Conservation (phyloP, 2,329 filamentous ascomycete genomes). For the Sporothrix dimorphospora region DNA sequence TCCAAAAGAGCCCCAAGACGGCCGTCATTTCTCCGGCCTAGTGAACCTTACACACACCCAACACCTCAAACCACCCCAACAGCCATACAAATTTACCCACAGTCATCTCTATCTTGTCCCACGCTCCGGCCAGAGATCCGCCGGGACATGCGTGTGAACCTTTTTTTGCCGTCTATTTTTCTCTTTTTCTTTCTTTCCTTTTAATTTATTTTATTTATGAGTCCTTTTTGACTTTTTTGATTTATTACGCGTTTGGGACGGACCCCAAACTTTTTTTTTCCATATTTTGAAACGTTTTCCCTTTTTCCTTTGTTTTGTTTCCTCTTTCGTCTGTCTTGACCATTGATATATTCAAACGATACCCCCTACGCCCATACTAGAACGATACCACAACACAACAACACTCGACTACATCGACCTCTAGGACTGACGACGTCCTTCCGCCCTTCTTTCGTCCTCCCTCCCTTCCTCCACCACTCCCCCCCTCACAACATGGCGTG, state of each 20-base stretch:
- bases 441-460: not conserved
- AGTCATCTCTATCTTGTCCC: conserved; percentile 3
- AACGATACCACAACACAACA: not conserved
- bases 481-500: conserved; percentile 22
- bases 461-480: not conserved
- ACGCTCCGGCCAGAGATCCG: conserved; percentile 15
- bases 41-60: conserved; percentile 11
- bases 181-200: not conserved
- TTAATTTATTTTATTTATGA: not conserved
- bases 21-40: conserved; percentile 24
- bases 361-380: not conserved
- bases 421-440: conserved; percentile 7
- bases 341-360: not conserved
- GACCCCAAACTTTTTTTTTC: not conserved
- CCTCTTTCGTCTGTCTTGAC: not conserved
- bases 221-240: not conserved
- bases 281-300: not conserved
- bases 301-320: not conserved
- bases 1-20: not conserved
- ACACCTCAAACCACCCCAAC: not conserved
- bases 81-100: not conserved
- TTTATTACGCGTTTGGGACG: not conserved
- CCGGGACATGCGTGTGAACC: not conserved
- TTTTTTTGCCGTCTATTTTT: not conserved
- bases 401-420: not conserved